These are phyloP conservation scores for Neonectria ditissima DNA, from an alignment of 2,329 filamentous ascomycete species.

Conservation along the genomic window DNA sequence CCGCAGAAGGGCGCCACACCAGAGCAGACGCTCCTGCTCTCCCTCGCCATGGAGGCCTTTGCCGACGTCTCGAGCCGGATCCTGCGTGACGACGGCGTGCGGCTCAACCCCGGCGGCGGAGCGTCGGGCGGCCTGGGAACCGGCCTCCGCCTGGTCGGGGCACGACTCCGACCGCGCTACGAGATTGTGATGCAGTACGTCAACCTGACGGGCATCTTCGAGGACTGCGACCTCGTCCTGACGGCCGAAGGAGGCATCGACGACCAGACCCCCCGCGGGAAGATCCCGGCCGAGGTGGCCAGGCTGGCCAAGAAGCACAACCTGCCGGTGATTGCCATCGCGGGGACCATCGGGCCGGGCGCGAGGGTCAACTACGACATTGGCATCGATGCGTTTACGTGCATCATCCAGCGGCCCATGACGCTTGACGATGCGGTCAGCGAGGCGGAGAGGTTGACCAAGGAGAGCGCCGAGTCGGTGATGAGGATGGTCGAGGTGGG, in stretches of 20 bases:
- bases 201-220: slow-evolving; percentile 58
- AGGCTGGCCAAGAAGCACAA: slow-evolving; percentile 58
- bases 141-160: slow-evolving; percentile 61
- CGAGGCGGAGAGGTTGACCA: slow-evolving; percentile 48
- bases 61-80: slow-evolving; percentile 51
- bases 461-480: slow-evolving; percentile 49
- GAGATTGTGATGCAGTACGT: slow-evolving; percentile 65
- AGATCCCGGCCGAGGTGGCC: slow-evolving; percentile 66
- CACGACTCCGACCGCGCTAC: slow-evolving; percentile 58
- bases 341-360: slow-evolving; percentile 51
- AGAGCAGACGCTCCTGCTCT: slow-evolving; percentile 56
- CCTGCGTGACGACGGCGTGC: slow-evolving; percentile 51
- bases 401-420: slow-evolving; percentile 49
- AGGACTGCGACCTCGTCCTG: slow-evolving; percentile 62
- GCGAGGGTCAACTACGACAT: slow-evolving; percentile 51
- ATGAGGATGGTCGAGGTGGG: slow-evolving; percentile 50
- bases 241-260: slow-evolving; percentile 66
- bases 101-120: slow-evolving; percentile 58
- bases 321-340: slow-evolving; percentile 58
- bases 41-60: slow-evolving; percentile 56
- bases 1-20: slow-evolving; percentile 63
- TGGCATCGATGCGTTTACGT: slow-evolving; percentile 50
- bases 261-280: slow-evolving; percentile 62
- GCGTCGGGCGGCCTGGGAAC: slow-evolving; percentile 65
- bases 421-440: slow-evolving; percentile 47